phyloP scores from a whole-genome alignment of 2,329 filamentous ascomycete genomes.

The Pezizomycotina sp. region DNA sequence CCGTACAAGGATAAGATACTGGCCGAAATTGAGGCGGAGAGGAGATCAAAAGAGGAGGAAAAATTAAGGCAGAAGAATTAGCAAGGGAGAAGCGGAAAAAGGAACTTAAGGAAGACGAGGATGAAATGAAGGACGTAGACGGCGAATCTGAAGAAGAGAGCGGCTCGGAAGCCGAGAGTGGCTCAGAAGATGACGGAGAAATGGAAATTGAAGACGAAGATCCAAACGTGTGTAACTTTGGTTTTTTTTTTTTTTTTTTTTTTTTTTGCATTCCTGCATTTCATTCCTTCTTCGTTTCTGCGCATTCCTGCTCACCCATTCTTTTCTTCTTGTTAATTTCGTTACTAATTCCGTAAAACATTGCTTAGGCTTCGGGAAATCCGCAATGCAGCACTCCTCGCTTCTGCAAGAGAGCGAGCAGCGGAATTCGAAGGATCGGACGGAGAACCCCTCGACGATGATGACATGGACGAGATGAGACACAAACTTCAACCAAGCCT shows the following conservation, averaged over 20 bases:
- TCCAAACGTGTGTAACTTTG: too few relatives aligned
- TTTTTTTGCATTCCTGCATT: too few relatives aligned
- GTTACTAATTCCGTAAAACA: too few relatives aligned
- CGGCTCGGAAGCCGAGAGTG: conserved; percentile 39
- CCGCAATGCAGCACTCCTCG: conserved; percentile 75
- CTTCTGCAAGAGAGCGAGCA: conserved; percentile 64
- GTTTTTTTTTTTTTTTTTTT: too few relatives aligned
- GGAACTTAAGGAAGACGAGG: conserved; percentile 34
- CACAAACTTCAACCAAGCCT: conserved; percentile 8
- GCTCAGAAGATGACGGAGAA: conserved; percentile 21
- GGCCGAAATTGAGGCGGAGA: conserved; percentile 82
- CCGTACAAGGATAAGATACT: conserved; percentile 94
- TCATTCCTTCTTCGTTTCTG: too few relatives aligned
- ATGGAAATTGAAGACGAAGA: too few relatives aligned
- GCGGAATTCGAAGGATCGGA: conserved; percentile 54
- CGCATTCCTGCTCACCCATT: too few relatives aligned
- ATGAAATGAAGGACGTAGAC: conserved; percentile 35
- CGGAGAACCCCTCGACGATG: conserved; percentile 39
- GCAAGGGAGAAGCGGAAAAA: conserved; percentile 38
- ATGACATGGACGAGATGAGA: conserved; percentile 24
- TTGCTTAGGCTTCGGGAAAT: conserved; percentile 19
- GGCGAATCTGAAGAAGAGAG: conserved; percentile 38
- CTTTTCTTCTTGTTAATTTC: too few relatives aligned
- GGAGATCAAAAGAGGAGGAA: conserved; percentile 66
- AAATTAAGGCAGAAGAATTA: conserved; percentile 52